Conservation (phyloP, 2,329 filamentous ascomycete species). For the Tolypocladium sp. region DNA sequence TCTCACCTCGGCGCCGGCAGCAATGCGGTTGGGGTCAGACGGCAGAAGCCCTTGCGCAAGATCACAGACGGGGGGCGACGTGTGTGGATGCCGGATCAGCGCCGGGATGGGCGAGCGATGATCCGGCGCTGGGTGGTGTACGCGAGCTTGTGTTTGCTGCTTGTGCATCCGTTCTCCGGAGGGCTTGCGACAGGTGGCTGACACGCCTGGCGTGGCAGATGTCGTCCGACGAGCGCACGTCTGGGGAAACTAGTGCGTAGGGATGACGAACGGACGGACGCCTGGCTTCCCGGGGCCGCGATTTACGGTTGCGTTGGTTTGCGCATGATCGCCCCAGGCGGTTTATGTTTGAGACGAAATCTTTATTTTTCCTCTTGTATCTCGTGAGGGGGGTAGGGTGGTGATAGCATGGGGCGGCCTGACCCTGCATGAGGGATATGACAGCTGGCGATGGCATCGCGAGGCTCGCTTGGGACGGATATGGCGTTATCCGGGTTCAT, state of each 20-base stretch:
- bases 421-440: background rate
- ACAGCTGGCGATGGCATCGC: background rate
- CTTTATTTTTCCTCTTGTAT: background rate
- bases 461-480: background rate
- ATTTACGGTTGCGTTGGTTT: background rate
- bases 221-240: background rate
- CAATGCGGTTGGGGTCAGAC: background rate
- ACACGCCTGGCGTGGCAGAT: background rate
- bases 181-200: background rate
- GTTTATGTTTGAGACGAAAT: background rate
- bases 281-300: background rate
- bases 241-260: background rate
- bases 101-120: background rate
- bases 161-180: background rate
- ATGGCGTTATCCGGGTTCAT: background rate
- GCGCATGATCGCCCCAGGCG: background rate
- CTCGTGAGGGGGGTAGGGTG: background rate
- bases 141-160: background rate
- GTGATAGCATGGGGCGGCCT: background rate
- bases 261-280: background rate
- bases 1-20: background rate
- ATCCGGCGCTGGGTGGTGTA: background rate
- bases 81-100: background rate
- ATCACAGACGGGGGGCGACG: background rate
- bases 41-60: background rate